Percentiles rank a stretch among this genome's conserved stretches.
Evolutionary conservation across 2,329 filamentous ascomycete species (phyloP).

Genomic region (Pseudohalonectria lignicola): DNA sequence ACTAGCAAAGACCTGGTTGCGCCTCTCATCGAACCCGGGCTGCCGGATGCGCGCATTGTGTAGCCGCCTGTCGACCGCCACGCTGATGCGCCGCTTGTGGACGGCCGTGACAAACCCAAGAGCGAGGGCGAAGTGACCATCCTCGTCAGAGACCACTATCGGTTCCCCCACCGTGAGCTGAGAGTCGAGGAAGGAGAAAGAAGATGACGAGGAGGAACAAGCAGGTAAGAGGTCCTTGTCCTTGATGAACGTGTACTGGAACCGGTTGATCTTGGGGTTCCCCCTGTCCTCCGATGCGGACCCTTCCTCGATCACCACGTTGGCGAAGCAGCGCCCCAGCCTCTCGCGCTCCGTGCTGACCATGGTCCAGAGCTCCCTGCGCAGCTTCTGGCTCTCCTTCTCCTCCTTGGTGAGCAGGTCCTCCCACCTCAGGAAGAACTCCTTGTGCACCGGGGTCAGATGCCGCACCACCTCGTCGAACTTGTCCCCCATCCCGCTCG

Average conservation of each 20-base stretch:
- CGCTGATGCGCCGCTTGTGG: slow-evolving; percentile 63
- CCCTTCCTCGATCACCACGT: slow-evolving; percentile 72
- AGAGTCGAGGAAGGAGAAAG: slow-evolving; percentile 83
- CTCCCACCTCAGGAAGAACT: slow-evolving; percentile 95
- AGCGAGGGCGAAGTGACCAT: slow-evolving; percentile 88
- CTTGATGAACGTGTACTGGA: slow-evolving; percentile 76
- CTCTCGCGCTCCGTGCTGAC: slow-evolving; percentile 79
- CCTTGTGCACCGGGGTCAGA: slow-evolving; percentile 60
- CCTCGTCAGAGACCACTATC: slow-evolving; percentile 91
- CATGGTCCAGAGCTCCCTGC: slow-evolving; percentile 94
- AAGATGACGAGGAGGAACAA: too few species aligned
- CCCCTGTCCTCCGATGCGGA: slow-evolving; percentile 59
- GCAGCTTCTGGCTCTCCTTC: slow-evolving; percentile 74
- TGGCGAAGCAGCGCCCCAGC: slow-evolving; percentile 79
- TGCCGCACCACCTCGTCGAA: slow-evolving; percentile 75
- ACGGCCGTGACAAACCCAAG: slow-evolving; percentile 82
- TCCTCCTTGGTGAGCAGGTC: slow-evolving; percentile 88
- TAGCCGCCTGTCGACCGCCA: slow-evolving; percentile 81
- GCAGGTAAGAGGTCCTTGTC: slow-evolving; percentile 30
- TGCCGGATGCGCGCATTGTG: slow-evolving; percentile 74
- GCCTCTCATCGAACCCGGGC: slow-evolving; percentile 60
- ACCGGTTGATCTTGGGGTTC: slow-evolving; percentile 81
- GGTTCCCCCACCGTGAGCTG: slow-evolving; percentile 82
- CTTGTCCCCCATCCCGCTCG: slow-evolving; percentile 68
- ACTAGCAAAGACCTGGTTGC: slow-evolving; percentile 79